A percentile compares a stretch with the other conserved stretches of the same genome.
Evolutionary conservation across 768 basidiomycete species (phyloP).

Genomic region (Leccinum variicolor): DNA sequence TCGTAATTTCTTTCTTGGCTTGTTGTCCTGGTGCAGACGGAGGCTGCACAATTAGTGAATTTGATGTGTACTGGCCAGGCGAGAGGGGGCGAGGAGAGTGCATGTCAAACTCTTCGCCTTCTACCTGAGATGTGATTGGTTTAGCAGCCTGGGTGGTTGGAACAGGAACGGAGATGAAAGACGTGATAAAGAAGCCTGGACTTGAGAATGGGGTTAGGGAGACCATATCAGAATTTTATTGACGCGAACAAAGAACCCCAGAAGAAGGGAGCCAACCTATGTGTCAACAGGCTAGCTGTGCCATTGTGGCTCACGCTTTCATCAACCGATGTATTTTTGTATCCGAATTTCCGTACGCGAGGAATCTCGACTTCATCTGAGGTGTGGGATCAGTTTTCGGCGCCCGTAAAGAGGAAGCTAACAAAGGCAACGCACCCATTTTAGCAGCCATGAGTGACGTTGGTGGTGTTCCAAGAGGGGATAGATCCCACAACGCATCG

Average conservation of each 20-base stretch:
- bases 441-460: constrained; percentile 41
- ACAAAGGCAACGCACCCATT: constrained; percentile 41
- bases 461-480: constrained; percentile 43
- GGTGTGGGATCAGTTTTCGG: constrained; percentile 3
- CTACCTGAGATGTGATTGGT: constrained; percentile 17
- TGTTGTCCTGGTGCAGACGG: constrained; percentile 11
- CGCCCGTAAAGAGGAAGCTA: not conserved
- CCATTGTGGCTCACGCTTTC: not conserved
- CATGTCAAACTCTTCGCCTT: constrained; percentile 16
- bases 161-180: constrained; percentile 31
- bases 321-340: constrained; percentile 15
- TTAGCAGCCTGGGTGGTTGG: constrained; percentile 21
- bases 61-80: constrained; percentile 14
- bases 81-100: constrained; percentile 18
- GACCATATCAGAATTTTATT: constrained; percentile 18
- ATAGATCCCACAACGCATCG: constrained; percentile 50
- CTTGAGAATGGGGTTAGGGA: constrained; percentile 29
- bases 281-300: constrained; percentile 14
- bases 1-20: not conserved
- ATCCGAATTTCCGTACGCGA: constrained; percentile 45
- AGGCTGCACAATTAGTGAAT: constrained; percentile 25
- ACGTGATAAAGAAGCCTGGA: constrained; percentile 32
- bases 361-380: constrained; percentile 55
- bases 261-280: constrained; percentile 23
- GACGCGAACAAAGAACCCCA: constrained; percentile 15